Percentiles rank a stretch among this genome's conserved stretches.
Conservation (phyloP, 164 flowering plant genomes). For the Piper betle region DNA sequence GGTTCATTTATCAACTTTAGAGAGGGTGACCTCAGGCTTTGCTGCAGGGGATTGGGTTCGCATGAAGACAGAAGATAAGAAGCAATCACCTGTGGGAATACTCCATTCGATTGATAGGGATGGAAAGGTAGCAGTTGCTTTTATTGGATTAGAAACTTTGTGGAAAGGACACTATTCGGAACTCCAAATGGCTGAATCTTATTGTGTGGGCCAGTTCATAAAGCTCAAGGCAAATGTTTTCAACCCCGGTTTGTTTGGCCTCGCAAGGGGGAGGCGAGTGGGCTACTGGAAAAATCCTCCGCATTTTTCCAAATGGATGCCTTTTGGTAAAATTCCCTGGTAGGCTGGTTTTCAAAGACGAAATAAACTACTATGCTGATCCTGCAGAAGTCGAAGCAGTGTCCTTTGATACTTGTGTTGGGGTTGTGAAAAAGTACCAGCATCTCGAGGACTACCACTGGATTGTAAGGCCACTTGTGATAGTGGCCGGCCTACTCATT, state of each 20-base stretch:
- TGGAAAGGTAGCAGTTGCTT: constrained; percentile 54
- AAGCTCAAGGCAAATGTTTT: constrained; percentile 46
- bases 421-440: constrained; percentile 62
- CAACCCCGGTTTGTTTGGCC: constrained; percentile 88
- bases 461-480: constrained; percentile 74
- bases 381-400: constrained; percentile 86
- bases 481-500: constrained; percentile 64
- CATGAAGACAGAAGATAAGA: constrained; percentile 48
- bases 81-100: constrained; percentile 73
- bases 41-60: constrained; percentile 93
- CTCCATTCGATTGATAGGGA: constrained; percentile 66
- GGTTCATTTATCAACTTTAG: constrained; percentile 45
- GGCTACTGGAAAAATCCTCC: constrained; percentile 60
- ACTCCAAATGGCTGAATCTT: constrained; percentile 73
- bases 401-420: constrained; percentile 39
- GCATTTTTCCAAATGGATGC: constrained; percentile 52
- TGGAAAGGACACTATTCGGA: constrained; percentile 65
- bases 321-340: constrained; percentile 73
- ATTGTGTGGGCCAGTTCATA: constrained; percentile 69
- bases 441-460: constrained; percentile 95
- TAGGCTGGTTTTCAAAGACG: constrained; percentile 30
- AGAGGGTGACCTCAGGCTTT: constrained; percentile 68
- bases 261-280: constrained; percentile 44
- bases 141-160: constrained; percentile 61
- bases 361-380: constrained; percentile 48